Evolutionary conservation across 768 basidiomycete species (phyloP), one percentile per base, ranked within the genome.

Genomic region (Sarcomyxa edulis): DNA sequence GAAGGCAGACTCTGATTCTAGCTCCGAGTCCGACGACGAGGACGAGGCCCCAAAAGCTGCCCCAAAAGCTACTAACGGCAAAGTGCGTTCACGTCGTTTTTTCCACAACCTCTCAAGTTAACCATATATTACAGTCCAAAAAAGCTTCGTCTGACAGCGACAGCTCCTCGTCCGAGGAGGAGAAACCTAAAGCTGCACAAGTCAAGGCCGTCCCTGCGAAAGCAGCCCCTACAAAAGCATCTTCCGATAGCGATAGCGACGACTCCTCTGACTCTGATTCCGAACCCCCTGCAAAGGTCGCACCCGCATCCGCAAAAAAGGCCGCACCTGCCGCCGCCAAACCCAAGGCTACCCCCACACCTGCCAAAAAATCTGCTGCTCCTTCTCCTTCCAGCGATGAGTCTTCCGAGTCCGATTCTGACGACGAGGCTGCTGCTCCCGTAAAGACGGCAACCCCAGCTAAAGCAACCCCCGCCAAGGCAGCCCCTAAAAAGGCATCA

Each of bases 151-250:
- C 69, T 20, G 65, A 71, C 33, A 71, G 71, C 34, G 71, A 68
- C 44, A 63, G 60, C 40, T 68, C 74, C 36, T 62, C 63, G 10
- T 66, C 65, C 12, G 66, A 76, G 47, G 77, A 77, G 27, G 76
- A 79, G 52, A 74, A 74, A 50, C 67, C 75, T 43, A 78, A 80
- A 54, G 69, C 71, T 26, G 61, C 65, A 6, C 72, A 72, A 50
- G 62, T 74, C 25, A 74, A 72, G 46, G 59, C 55, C 36, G 50
- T n/a, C n/a, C n/a, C 55, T 18, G 30, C 42, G 10, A 42, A 32
- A n/a, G n/a, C n/a, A 20, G 48, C 60, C 12, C 68, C 71, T 44
- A 55, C 58, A n/a, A 52, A 56, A 28, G 48, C 65, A 5, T 53
- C 60, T 7, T 55, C 62, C 14, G 51, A 50, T 28, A 55, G 52